Conservation (phyloP, 164 flowering plant genomes). For the Amborella trichopoda region DNA sequence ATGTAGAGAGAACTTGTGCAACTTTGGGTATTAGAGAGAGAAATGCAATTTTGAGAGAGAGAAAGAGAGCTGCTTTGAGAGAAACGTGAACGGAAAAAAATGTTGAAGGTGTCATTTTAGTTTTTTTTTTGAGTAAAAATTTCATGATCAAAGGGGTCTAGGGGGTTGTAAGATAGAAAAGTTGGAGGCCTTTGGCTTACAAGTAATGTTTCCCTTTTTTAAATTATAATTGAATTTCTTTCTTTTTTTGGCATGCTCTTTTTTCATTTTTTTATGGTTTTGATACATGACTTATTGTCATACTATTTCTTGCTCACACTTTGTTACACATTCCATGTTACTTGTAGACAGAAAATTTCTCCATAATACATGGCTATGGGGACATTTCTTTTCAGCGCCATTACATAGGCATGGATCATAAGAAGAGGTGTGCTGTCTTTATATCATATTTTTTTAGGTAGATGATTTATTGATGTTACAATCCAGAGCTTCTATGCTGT, state of each 20-base stretch:
- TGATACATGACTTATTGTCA: neutral
- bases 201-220: neutral
- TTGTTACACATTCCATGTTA: neutral
- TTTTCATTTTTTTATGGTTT: neutral
- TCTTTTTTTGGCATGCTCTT: neutral
- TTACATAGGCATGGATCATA: neutral
- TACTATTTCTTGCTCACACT: neutral
- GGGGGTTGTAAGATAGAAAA: neutral
- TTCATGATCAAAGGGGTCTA: no score
- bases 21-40: no score
- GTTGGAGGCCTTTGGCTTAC: neutral
- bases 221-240: neutral
- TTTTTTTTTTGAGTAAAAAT: no score
- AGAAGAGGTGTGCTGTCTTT: neutral
- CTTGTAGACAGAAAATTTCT: neutral
- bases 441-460: neutral
- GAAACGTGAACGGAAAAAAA: no score
- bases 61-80: no score
- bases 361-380: neutral
- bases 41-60: no score
- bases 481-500: neutral
- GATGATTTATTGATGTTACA: neutral
- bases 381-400: neutral
- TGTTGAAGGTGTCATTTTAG: no score
- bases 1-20: no score